Conservation (phyloP, 2,329 filamentous ascomycete genomes). For the Seiridium unicorne region DNA sequence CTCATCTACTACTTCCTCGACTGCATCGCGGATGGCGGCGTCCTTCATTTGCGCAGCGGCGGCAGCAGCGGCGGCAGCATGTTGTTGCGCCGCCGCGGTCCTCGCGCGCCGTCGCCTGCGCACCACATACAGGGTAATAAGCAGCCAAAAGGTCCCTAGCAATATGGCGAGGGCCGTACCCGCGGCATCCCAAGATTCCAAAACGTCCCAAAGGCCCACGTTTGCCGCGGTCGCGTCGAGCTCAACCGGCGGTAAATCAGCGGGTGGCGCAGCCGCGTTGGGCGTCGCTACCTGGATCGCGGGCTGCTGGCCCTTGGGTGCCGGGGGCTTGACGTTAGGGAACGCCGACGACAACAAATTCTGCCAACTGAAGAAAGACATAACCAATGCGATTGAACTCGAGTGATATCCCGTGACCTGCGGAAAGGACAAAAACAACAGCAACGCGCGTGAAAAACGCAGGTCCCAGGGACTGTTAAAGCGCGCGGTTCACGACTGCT, state of each 20-base stretch:
- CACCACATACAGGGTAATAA: background rate
- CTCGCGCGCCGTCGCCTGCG: background rate
- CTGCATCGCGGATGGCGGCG: background rate
- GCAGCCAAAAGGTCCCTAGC: background rate
- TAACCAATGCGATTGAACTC: background rate
- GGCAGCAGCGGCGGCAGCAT: background rate
- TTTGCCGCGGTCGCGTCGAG: background rate
- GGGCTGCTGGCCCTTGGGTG: background rate
- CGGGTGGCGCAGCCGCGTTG: background rate
- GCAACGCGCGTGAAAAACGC: no score
- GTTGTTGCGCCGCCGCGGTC: background rate
- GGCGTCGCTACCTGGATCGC: background rate
- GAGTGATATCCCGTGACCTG: background rate
- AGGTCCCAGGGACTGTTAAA: no score
- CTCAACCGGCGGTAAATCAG: background rate
- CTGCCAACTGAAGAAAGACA: background rate
- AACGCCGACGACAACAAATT: background rate
- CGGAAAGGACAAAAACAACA: no score
- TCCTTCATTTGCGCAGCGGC: background rate
- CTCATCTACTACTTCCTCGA: background rate
- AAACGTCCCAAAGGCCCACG: background rate
- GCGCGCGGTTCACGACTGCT: no score
- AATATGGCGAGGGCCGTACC: background rate
- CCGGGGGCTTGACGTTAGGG: background rate
- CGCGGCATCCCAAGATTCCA: background rate